Base-by-base conservation (phyloP, 768 basidiomycete species). In the Amanita muscaria region DNA sequence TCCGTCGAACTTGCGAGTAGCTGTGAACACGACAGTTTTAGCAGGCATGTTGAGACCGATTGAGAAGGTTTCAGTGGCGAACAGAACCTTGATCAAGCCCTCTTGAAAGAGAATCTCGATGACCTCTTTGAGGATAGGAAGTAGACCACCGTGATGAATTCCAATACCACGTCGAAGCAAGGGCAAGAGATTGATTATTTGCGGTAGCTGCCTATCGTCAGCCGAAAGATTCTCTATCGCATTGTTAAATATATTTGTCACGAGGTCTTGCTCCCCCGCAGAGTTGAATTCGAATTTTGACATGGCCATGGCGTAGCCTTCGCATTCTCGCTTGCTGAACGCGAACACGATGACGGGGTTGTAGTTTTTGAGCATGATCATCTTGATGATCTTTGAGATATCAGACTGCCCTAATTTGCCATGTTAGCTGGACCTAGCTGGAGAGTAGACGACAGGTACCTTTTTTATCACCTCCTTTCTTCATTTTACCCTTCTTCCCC, bases 71-170 rank as follows among this genome's bases (percentile, higher is more conserved):
- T 99, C 96, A 0, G 96, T 99, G 5, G 96, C 96, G 56, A 98
- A 99, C 31, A 99, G 77, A 24, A 91, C 92, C 61, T 99, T 99
- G 69, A 98, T 91, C 35, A 98, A 72, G 8, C 94, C 93, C 57
- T 98, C 93, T 60, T 97, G 93, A 69, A 99, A 99, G 33, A 99
- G 75, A 46, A 99, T 96, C 62, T 99, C 96, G 62, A 99, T 97
- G 38, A 97, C 92, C 60, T 99, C 96, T 60, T 99, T 99, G 33
- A 99, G 73, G 51, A 98, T 96, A 0, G 96, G 96, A 14, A 99
- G 76, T 30, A 99, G 77, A 33, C 96, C 96, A 31, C 94, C 93
- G 56, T 99, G 96, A 72, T 99, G 96, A 54, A 99, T 92, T 42
- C 96, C 96, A 52, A 94, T 90, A 24, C 96, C 96, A 50, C 96